Conservation (phyloP, 2,329 filamentous ascomycete genomes). For the Lasiodiplodia hormozganensis region DNA sequence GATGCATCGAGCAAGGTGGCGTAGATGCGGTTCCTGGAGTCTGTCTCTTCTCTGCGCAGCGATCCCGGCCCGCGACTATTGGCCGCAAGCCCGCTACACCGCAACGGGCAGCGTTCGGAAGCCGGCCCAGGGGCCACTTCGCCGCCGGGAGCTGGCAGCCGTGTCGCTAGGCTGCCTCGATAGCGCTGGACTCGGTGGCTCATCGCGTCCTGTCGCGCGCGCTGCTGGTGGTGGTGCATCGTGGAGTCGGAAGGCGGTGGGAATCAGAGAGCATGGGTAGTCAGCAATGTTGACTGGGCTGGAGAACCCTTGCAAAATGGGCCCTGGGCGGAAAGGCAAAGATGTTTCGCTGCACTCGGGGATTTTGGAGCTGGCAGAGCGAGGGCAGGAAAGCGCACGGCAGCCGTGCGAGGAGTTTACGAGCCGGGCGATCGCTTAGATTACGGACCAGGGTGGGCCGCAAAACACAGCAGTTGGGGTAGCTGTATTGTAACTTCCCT, state of each 20-base stretch:
- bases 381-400: neutral
- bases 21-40: neutral
- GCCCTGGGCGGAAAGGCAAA: neutral
- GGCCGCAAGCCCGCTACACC: slow-evolving; percentile 12
- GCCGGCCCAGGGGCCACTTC: slow-evolving; percentile 3
- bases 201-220: slow-evolving; percentile 1
- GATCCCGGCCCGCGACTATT: slow-evolving; percentile 12
- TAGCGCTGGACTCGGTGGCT: neutral
- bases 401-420: neutral
- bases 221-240: slow-evolving; percentile 5
- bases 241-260: neutral
- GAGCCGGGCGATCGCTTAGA: neutral
- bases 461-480: neutral
- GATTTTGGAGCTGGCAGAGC: neutral
- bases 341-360: neutral
- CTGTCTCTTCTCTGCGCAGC: neutral
- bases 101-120: slow-evolving; percentile 12
- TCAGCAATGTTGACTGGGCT: neutral
- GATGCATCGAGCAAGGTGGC: slow-evolving; percentile 12
- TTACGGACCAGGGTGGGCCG: neutral
- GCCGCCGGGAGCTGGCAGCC: slow-evolving; percentile 9
- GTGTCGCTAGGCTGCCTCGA: neutral
- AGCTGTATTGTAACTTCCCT: neutral
- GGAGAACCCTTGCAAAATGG: neutral
- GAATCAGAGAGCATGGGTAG: neutral